Base-by-base conservation (phyloP, 306 rosid species). In the Carpinus viminea region DNA sequence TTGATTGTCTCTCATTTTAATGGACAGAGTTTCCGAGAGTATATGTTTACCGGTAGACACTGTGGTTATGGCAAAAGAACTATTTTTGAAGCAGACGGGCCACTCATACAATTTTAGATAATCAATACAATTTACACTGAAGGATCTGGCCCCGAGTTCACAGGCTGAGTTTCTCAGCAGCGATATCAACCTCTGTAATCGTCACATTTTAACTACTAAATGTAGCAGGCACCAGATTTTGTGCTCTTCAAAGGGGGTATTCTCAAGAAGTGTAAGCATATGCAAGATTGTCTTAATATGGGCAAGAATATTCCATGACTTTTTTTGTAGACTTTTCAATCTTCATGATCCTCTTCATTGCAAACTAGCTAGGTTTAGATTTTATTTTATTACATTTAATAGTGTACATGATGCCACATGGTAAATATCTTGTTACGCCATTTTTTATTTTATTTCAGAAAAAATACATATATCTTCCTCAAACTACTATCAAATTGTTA, bases 211-310 rank as follows among this genome's bases (percentile, higher is more conserved):
- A 43, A 41, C 80, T 5, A 61, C 26, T 38, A 70, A 54, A 48
- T 78, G 57, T 21, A 51, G 28, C 31, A 61, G 62, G 20, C 57
- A 53, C 52, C 21, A 69, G 8, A 20, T 34, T 18, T n/a, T 55
- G 57, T 16, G 17, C n/a, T 47, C 4, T 12, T 72, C 34, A 38
- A 41, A 31, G 57, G 20, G 31, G 68, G 72, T 66, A 17, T 46
- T 77, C 72, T 11, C 64, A 73, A 2, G 61, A 12, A 36, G 36
- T 81, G 74, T 54, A 45, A 26, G 36, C 45, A 78, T 46, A 45
- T 57, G 53, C 38, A 48, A 7, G 61, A 21, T 12, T 71, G 69
- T 43, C 55, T 12, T 21, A 4, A 9, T 62, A 2, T 43, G 18
- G 48, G 75, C 53, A 55, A 51, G 74, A 24, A 52, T 10, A 77